Percentiles rank a stretch among this genome's conserved stretches.
phyloP scores from a whole-genome alignment of 2,329 filamentous ascomycete genomes.

The Ophiocordyceps camponoti-leonardi region DNA sequence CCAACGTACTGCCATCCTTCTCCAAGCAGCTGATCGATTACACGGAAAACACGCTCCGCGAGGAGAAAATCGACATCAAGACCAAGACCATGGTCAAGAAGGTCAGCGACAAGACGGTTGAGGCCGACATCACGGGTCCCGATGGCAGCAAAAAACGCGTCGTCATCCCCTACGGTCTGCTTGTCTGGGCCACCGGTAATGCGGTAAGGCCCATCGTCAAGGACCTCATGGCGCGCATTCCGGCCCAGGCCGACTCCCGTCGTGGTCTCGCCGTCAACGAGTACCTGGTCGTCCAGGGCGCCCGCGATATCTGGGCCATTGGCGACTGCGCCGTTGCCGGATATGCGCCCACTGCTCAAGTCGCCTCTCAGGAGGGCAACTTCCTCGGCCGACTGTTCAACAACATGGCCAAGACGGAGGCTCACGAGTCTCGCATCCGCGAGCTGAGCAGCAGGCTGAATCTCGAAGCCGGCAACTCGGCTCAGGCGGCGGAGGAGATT shows the following conservation, averaged over 20 bases:
- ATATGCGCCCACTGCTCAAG: conserved; percentile 94
- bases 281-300: conserved; percentile 93
- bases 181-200: conserved; percentile 98
- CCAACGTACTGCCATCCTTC: conserved; percentile 94
- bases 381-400: conserved; percentile 96
- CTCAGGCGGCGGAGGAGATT: conserved; percentile 56
- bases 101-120: conserved; percentile 81
- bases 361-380: conserved; percentile 84
- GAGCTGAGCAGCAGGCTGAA: conserved; percentile 48
- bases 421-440: conserved; percentile 59
- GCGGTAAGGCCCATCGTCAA: conserved; percentile 76
- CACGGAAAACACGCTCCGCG: conserved; percentile 96
- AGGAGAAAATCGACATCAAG: conserved; percentile 93
- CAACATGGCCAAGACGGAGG: conserved; percentile 91
- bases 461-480: conserved; percentile 45
- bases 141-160: conserved; percentile 73
- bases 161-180: conserved; percentile 78
- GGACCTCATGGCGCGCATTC: conserved; percentile 82
- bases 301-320: conserved; percentile 94
- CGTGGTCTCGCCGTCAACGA: conserved; percentile 95
- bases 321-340: conserved; percentile 96
- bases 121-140: conserved; percentile 67
- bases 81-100: conserved; percentile 99
- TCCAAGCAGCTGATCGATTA: conserved; percentile 99
- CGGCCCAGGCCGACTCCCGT: conserved; percentile 86